These are phyloP conservation scores for Fusarium transvaalense DNA, from an alignment of 2,329 filamentous ascomycete species.

Conservation along the genomic window DNA sequence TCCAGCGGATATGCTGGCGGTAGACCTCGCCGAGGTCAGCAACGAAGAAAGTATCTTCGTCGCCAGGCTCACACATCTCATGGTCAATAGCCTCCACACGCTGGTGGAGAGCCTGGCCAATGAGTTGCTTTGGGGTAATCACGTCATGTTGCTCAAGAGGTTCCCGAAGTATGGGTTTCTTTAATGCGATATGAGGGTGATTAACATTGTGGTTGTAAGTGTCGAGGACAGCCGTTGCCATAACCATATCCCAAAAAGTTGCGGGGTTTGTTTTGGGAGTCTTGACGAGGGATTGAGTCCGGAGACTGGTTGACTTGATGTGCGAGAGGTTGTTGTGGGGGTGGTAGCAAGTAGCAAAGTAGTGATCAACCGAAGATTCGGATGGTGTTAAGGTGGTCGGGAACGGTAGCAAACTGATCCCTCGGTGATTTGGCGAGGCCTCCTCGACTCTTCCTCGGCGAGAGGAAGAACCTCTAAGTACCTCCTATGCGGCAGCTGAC, in stretches of 20 bases:
- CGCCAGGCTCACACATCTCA: constrained; percentile 88
- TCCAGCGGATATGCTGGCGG: constrained; percentile 98
- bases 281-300: constrained; percentile 31
- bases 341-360: not conserved
- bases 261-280: constrained; percentile 33
- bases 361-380: constrained; percentile 45
- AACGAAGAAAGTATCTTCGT: constrained; percentile 98
- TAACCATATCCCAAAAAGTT: constrained; percentile 70
- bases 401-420: constrained; percentile 94
- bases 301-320: constrained; percentile 6
- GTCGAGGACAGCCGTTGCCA: constrained; percentile 72
- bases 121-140: constrained; percentile 78
- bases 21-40: constrained; percentile 98
- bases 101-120: constrained; percentile 87
- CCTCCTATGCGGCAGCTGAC: constrained; percentile 99
- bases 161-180: constrained; percentile 58
- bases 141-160: constrained; percentile 57
- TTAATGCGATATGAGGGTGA: constrained; percentile 62
- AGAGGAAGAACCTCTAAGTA: constrained; percentile 99
- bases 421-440: constrained; percentile 92
- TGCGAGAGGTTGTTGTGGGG: constrained; percentile 12
- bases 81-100: constrained; percentile 87
- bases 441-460: constrained; percentile 98
- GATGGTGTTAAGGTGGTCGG: constrained; percentile 89
- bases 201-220: constrained; percentile 64